phyloP scores from a whole-genome alignment of 805 yeast species.

The Candida boleticola region DNA sequence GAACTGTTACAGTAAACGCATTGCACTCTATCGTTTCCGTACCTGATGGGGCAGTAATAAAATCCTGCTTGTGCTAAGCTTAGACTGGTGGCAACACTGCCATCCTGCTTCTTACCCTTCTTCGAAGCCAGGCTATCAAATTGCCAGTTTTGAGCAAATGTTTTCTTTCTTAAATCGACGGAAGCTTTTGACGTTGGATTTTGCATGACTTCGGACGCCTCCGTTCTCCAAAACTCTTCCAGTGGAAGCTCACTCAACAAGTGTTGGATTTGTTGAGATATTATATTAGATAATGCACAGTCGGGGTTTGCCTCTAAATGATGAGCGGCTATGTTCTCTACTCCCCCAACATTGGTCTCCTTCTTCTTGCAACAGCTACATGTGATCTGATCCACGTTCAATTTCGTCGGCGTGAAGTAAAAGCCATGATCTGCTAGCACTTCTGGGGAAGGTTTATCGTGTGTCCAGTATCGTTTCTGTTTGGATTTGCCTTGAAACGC shows the following conservation, averaged over 20 bases:
- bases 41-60: constrained; percentile 29
- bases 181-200: constrained; percentile 34
- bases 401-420: constrained; percentile 51
- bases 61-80: constrained; percentile 47
- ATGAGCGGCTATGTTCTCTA: constrained; percentile 14
- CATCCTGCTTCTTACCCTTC: too few relatives aligned
- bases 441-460: constrained; percentile 14
- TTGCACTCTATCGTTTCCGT: constrained; percentile 32
- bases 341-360: constrained; percentile 21
- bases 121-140: constrained; percentile 27
- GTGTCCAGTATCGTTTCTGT: constrained; percentile 19
- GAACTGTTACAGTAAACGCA: constrained; percentile 26
- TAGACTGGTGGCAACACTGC: constrained; percentile 41
- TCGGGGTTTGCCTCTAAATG: constrained; percentile 19
- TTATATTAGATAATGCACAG: constrained; percentile 17
- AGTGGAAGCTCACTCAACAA: constrained; percentile 2
- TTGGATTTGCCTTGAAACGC: constrained; percentile 11
- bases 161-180: constrained; percentile 28
- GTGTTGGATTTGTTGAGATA: constrained; percentile 11
- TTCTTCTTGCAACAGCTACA: constrained; percentile 56
- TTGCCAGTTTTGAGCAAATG: constrained; percentile 44
- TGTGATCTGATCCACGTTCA: constrained; percentile 48
- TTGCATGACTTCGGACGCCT: constrained; percentile 17
- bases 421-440: constrained; percentile 58
- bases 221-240: constrained; percentile 3